phyloP scores from a whole-genome alignment of 495 filamentous ascomycete genomes.

The Pyrenula massariospora region DNA sequence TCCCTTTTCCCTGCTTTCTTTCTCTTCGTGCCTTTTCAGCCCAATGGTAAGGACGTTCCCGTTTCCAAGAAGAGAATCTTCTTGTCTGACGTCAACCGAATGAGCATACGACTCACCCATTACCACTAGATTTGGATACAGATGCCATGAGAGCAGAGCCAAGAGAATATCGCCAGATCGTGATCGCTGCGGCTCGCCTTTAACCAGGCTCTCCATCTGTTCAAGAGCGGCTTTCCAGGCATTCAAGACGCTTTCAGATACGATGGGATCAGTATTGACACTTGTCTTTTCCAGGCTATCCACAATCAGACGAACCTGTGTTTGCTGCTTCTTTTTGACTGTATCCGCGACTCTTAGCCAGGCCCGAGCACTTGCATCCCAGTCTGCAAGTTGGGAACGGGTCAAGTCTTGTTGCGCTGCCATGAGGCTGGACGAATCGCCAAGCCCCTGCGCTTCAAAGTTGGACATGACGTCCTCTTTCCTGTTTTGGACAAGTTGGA shows the following conservation, averaged over 20 bases:
- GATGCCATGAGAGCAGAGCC: slow-evolving; percentile 23
- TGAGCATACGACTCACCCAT: background rate
- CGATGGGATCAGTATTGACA: background rate
- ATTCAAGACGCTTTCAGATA: slow-evolving; percentile 4
- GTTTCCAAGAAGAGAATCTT: slow-evolving; percentile 8
- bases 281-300: slow-evolving; percentile 3
- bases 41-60: slow-evolving; percentile 11
- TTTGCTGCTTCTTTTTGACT: slow-evolving; percentile 9
- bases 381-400: slow-evolving; percentile 16
- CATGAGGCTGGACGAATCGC: background rate
- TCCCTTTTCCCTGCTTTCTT: background rate
- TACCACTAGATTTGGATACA: slow-evolving; percentile 22
- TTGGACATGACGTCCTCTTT: background rate
- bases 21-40: slow-evolving; percentile 1
- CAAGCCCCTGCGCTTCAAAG: background rate
- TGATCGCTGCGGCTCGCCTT: slow-evolving; percentile 11
- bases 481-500: slow-evolving; percentile 4
- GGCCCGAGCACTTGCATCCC: slow-evolving; percentile 24
- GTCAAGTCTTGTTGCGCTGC: slow-evolving; percentile 14
- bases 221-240: slow-evolving; percentile 10
- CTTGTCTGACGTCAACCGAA: slow-evolving; percentile 4
- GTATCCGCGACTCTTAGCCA: slow-evolving; percentile 22
- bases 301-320: slow-evolving; percentile 7
- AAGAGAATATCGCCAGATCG: slow-evolving; percentile 15
- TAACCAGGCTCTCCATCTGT: slow-evolving; percentile 11